Base-by-base conservation (phyloP, 2,329 filamentous ascomycete genomes). In the Paradendryphiella salina region DNA sequence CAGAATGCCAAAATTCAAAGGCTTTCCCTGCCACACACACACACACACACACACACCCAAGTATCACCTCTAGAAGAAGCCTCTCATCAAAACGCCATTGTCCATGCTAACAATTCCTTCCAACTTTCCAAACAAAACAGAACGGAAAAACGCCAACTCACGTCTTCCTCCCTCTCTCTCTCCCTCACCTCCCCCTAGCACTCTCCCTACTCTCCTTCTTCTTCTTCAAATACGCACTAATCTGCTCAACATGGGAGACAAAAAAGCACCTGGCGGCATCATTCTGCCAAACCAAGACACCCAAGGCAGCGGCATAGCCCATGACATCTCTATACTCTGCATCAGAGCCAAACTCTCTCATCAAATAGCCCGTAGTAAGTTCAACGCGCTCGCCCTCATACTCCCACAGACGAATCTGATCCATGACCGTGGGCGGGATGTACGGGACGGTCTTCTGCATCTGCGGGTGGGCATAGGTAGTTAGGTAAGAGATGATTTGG, bases 361-460 rank as follows among this genome's bases (percentile, higher is more conserved):
- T 96, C 21, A 97, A 73, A 71, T 90, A 97, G 0, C 94, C 94
- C 0, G 82, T 78, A 4, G 85, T 90, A 1, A 89, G 85, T 71
- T 88, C 89, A 83, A 99, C 95, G 42, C 94, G 84, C 77, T 99
- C 94, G 58, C 93, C 91, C 74, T 99, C 94, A 44, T 97, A 85
- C 77, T 99, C 93, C 94, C 94, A 99, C 15, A 99, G 83, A 2
- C 92, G 83, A 65, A 99, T 96, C 78, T 99, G 94, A 74, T 99
- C 94, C 57, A 96, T 90, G 13, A 99, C 94, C 0, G 95, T 97
- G 0, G 94, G 92, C 1, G 95, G 94, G 1, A 99, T 81, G 13
- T 96, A 84, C 1, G 92, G 88, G 0, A 83, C 82, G 35, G 83
- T 80, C 56, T 88, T 87, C 63, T 88, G 86, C 84, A 99, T 90